phyloP scores from a whole-genome alignment of 352 stramenopile genomes.

The Phytophthora cactorum region DNA sequence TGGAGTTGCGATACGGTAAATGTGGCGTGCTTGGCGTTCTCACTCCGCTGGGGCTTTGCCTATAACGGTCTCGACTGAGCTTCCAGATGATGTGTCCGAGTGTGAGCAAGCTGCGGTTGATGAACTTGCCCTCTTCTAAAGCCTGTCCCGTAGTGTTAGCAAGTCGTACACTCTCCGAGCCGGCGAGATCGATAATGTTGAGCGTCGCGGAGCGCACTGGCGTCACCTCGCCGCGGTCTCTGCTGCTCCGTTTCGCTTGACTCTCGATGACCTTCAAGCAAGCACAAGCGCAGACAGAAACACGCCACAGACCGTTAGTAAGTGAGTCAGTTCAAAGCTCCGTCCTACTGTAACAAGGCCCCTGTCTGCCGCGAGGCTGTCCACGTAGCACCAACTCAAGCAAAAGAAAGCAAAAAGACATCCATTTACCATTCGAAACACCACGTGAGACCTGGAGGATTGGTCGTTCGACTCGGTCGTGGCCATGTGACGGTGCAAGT shows the following conservation, averaged over 20 bases:
- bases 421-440: conserved; percentile 71
- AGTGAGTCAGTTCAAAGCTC: conserved; percentile 32
- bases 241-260: conserved; percentile 53
- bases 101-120: conserved; percentile 92
- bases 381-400: conserved; percentile 15
- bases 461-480: conserved; percentile 80
- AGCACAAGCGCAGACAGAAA: conserved; percentile 21
- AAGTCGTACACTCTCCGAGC: conserved; percentile 86
- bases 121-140: conserved; percentile 88
- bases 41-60: conserved; percentile 21
- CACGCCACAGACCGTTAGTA: conserved; percentile 20
- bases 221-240: conserved; percentile 28
- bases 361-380: conserved; percentile 28
- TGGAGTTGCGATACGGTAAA: conserved; percentile 98
- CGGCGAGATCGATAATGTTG: conserved; percentile 92
- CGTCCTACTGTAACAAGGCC: conserved; percentile 24
- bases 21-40: conserved; percentile 51
- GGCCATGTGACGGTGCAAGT: conserved; percentile 78
- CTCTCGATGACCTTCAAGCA: conserved; percentile 72
- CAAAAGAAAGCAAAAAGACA: conserved; percentile 12
- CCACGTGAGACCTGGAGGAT: conserved; percentile 78
- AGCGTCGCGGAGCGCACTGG: conserved; percentile 81
- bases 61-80: conserved; percentile 70
- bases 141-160: conserved; percentile 81
- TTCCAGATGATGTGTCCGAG: conserved; percentile 96